Evolutionary conservation across 768 basidiomycete species (phyloP).

Genomic region (Cystobasidium onofrii): DNA sequence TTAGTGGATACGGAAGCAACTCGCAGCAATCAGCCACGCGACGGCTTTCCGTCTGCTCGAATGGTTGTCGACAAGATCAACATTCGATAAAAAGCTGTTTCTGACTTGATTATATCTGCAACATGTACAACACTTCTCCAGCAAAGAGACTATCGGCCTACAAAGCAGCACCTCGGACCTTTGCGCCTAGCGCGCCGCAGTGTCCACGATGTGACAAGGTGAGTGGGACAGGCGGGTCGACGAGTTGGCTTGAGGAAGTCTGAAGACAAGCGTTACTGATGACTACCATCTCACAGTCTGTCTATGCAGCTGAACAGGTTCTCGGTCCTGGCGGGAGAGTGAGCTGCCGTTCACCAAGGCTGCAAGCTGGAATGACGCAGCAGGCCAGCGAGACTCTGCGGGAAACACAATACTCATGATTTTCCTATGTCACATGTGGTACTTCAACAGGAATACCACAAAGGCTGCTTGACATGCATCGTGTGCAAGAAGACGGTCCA

Average conservation of each 20-base stretch:
- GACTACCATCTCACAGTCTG: constrained; percentile 44
- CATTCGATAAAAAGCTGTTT: too few species aligned
- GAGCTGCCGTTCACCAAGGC: constrained; percentile 36
- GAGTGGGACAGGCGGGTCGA: neutral
- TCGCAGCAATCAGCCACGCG: neutral
- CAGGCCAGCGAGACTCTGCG: neutral
- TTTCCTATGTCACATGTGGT: constrained; percentile 28
- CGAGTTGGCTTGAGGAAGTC: neutral
- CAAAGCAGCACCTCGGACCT: constrained; percentile 15
- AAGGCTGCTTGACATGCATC: constrained; percentile 74
- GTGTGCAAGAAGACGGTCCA: constrained; percentile 70
- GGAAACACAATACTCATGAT: constrained; percentile 5
- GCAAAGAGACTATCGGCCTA: constrained; percentile 21
- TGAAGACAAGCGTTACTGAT: neutral
- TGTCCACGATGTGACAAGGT: constrained; percentile 66
- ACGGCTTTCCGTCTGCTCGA: too few species aligned
- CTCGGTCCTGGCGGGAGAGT: constrained; percentile 87
- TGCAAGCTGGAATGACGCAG: neutral
- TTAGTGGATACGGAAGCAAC: neutral
- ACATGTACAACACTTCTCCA: neutral
- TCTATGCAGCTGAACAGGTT: constrained; percentile 84
- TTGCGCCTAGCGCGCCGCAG: constrained; percentile 52
- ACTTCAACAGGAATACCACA: constrained; percentile 47
- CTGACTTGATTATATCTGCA: neutral
- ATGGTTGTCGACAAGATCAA: too few species aligned